phyloP scores from a whole-genome alignment of 768 basidiomycete genomes.

The Cytidiella melzeri region DNA sequence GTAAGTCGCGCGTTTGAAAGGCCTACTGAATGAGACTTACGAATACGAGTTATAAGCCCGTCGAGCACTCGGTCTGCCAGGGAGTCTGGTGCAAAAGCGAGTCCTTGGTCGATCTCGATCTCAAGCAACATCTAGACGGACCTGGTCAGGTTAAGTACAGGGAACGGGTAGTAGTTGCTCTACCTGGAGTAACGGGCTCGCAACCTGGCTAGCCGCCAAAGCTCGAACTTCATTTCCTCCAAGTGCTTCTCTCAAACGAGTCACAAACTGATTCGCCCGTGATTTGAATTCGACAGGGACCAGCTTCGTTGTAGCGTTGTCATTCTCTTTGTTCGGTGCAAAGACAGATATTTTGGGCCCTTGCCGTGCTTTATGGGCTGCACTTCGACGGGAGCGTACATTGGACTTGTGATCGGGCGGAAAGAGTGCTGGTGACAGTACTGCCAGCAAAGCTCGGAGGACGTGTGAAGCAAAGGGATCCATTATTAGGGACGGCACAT shows the following conservation, averaged over 20 bases:
- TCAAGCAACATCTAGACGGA: slow-evolving; percentile 66
- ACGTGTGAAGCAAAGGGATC: slow-evolving; percentile 92
- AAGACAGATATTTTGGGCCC: slow-evolving; percentile 81
- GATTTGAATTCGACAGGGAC: slow-evolving; percentile 37
- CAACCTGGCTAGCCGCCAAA: slow-evolving; percentile 68
- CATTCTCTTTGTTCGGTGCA: slow-evolving; percentile 28
- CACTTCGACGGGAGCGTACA: slow-evolving; percentile 81
- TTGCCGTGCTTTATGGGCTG: slow-evolving; percentile 75
- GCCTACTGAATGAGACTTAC: slow-evolving; percentile 36
- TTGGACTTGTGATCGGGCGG: slow-evolving; percentile 33
- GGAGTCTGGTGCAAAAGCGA: slow-evolving; percentile 55
- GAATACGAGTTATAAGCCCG: slow-evolving; percentile 60
- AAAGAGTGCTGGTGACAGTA: slow-evolving; percentile 62
- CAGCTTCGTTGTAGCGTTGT: slow-evolving; percentile 25
- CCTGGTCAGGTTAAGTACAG: slow-evolving; percentile 8
- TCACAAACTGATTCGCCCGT: slow-evolving; percentile 41
- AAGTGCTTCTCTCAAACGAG: slow-evolving; percentile 43
- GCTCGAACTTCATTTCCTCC: slow-evolving; percentile 71
- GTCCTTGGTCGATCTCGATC: slow-evolving; percentile 65
- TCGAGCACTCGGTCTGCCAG: slow-evolving; percentile 78
- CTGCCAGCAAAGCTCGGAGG: slow-evolving; percentile 67
- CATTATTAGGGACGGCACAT: slow-evolving; percentile 59
- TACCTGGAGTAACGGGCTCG: slow-evolving; percentile 73
- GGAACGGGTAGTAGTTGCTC: slow-evolving; percentile 11
- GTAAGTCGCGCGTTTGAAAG: background rate